phyloP scores from a whole-genome alignment of 2,329 filamentous ascomycete species.

The Colletotrichum spaethianum region DNA sequence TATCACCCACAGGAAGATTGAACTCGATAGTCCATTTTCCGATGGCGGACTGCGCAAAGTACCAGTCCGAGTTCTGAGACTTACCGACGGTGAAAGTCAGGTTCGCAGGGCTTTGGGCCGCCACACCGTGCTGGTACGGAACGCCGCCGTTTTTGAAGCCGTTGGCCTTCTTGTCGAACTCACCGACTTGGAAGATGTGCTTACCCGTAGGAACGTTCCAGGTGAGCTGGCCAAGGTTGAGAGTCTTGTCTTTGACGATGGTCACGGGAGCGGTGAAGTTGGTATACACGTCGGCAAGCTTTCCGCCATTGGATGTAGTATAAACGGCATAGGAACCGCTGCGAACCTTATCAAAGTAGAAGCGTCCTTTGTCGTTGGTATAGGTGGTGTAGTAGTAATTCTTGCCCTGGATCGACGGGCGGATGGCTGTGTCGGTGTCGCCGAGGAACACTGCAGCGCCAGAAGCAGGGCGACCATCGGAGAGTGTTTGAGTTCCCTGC shows the following conservation, averaged over 20 bases:
- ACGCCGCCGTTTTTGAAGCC: slow-evolving; percentile 58
- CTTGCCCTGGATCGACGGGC: slow-evolving; percentile 34
- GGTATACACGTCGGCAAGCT: slow-evolving; percentile 57
- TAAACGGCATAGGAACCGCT: slow-evolving; percentile 59
- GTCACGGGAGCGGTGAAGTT: slow-evolving; percentile 54
- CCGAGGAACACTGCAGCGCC: slow-evolving; percentile 62
- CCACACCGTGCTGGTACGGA: slow-evolving; percentile 56
- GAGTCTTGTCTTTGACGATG: slow-evolving; percentile 47
- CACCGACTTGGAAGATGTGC: slow-evolving; percentile 61
- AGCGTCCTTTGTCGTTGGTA: slow-evolving; percentile 55
- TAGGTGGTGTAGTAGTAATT: slow-evolving; percentile 61
- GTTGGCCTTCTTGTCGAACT: slow-evolving; percentile 58
- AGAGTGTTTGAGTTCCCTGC: slow-evolving; percentile 55
- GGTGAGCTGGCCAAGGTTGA: slow-evolving; percentile 25
- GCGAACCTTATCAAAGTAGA: slow-evolving; percentile 57
- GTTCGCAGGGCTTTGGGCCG: slow-evolving; percentile 57
- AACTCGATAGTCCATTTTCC: slow-evolving; percentile 50
- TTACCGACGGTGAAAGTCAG: slow-evolving; percentile 57
- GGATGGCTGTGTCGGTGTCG: slow-evolving; percentile 54
- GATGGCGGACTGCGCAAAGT: slow-evolving; percentile 56
- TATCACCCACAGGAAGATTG: slow-evolving; percentile 8
- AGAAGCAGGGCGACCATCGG: slow-evolving; percentile 59
- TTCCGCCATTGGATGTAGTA: slow-evolving; percentile 60
- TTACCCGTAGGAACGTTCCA: slow-evolving; percentile 26
- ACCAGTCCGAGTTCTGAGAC: slow-evolving; percentile 57